Evolutionary conservation across 2,329 filamentous ascomycete genomes (phyloP), one percentile per base, ranked within the genome.

Genomic region (Apiospora marii): DNA sequence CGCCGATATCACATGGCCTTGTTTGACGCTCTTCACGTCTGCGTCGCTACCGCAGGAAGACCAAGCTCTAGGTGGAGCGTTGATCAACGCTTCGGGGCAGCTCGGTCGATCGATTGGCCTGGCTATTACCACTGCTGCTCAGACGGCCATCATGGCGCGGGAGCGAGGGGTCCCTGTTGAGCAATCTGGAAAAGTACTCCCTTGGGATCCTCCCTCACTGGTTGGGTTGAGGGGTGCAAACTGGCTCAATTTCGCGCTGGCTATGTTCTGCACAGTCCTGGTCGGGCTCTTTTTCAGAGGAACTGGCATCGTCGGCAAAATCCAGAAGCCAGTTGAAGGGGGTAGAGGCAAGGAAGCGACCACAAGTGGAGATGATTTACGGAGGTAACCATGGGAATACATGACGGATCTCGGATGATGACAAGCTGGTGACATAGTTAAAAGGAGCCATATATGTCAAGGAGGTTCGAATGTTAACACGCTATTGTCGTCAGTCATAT

Each of bases 1-100:
- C 44, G 90, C 91, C 3, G 92, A 94, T 77, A 92, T 90, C 0
- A 85, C 91, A 0, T 93, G 90, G 85, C 91, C 92, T 0, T 88
- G 88, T 5, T 82, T 93, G 24, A 91, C 90, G 0, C 85, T 94
- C 0, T 93, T 92, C 78, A 91, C 89, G 0, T 91, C 91, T 0
- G 89, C 89, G 73, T 85, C 88, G 0, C 84, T 94, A 0, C 89
- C 91, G 0, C 83, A 84, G 0, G 88, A 90, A 69, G 91, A 94
- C 74, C 92, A 93, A 77, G 90, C 91, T 1, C 80, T 93, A 0
- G 92, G 91, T 0, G 92, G 91, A 0, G 92, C 91, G 0, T 85
- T 93, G 12, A 89, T 93, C 78, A 93, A 93, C 73, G 87, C 91
- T 0, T 87, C 91, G 16, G 89, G 89, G 0, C 91, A 92, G 77